Conservation (phyloP, 2,329 filamentous ascomycete genomes). For the Lachnellula arida region DNA sequence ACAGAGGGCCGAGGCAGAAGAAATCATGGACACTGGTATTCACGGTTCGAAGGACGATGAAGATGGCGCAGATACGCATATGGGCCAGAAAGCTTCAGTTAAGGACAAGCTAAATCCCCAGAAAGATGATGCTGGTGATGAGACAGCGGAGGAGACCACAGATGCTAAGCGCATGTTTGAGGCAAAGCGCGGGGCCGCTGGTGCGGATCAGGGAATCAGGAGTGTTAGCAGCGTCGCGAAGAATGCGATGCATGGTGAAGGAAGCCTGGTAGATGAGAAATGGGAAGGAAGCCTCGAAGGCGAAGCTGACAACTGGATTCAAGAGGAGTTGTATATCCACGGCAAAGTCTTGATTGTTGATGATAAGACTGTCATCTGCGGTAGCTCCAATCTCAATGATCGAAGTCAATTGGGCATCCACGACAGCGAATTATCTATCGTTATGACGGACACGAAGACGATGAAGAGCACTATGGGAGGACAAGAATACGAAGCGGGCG, state of each 20-base stretch:
- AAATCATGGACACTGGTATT: constrained; percentile 74
- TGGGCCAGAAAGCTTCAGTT: constrained; percentile 39
- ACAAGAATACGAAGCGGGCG: constrained; percentile 69
- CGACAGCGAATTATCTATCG: constrained; percentile 84
- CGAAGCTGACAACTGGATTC: constrained; percentile 85
- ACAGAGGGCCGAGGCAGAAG: constrained; percentile 81
- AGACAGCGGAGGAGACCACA: constrained; percentile 37
- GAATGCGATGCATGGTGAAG: constrained; percentile 71
- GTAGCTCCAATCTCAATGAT: constrained; percentile 88
- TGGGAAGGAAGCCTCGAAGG: constrained; percentile 72
- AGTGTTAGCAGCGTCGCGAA: constrained; percentile 57
- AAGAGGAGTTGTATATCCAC: constrained; percentile 95
- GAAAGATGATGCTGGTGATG: constrained; percentile 31
- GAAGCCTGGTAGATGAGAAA: constrained; percentile 59
- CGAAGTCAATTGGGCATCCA: constrained; percentile 82
- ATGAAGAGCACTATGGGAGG: constrained; percentile 76
- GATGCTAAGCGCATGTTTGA: constrained; percentile 52
- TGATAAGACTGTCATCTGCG: constrained; percentile 79
- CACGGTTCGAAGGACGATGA: constrained; percentile 50
- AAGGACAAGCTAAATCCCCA: constrained; percentile 31
- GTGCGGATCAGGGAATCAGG: constrained; percentile 23
- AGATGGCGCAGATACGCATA: constrained; percentile 41
- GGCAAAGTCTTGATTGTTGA: constrained; percentile 87
- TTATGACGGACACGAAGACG: constrained; percentile 77
- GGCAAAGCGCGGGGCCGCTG: constrained; percentile 36